These are phyloP conservation scores for Erigeron canadensis DNA, from an alignment of 129 eudicot species.

Conservation along the genomic window DNA sequence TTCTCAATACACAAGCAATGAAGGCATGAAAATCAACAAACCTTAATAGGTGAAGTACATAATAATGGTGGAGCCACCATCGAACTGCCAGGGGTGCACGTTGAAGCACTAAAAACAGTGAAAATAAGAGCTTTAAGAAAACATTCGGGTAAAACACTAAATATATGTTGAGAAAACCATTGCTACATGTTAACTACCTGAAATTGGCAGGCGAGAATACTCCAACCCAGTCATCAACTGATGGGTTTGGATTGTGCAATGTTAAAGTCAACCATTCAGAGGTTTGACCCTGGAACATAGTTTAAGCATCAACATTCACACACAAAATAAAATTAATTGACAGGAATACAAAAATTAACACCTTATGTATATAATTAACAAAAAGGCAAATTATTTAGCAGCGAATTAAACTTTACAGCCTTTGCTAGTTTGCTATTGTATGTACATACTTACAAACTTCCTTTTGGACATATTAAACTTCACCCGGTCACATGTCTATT, in stretches of 20 bases:
- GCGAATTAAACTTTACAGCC: too few species aligned
- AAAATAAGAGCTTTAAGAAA: not conserved
- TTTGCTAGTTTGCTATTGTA: too few species aligned
- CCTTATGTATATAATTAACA: too few species aligned
- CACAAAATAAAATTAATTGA: not conserved
- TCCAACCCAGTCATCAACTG: constrained; percentile 81
- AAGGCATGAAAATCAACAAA: constrained; percentile 23
- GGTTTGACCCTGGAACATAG: constrained; percentile 49
- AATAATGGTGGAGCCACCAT: constrained; percentile 63
- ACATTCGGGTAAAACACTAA: not conserved
- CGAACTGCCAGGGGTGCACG: constrained; percentile 58
- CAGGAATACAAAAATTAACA: too few species aligned
- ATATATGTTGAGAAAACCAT: not conserved
- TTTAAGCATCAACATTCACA: constrained; percentile 17
- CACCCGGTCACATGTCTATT: too few species aligned
- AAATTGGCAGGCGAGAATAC: constrained; percentile 94
- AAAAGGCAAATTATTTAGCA: too few species aligned
- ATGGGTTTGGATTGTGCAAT: constrained; percentile 54
- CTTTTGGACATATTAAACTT: too few species aligned
- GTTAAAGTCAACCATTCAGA: constrained; percentile 71
- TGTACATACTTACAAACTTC: too few species aligned
- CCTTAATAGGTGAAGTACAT: constrained; percentile 95
- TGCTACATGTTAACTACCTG: constrained; percentile 40
- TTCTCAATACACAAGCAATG: not conserved
- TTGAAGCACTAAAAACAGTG: constrained; percentile 53